These are phyloP conservation scores for Ramularia collo-cygni DNA, from an alignment of 2,329 filamentous ascomycete species.

Conservation along the genomic window DNA sequence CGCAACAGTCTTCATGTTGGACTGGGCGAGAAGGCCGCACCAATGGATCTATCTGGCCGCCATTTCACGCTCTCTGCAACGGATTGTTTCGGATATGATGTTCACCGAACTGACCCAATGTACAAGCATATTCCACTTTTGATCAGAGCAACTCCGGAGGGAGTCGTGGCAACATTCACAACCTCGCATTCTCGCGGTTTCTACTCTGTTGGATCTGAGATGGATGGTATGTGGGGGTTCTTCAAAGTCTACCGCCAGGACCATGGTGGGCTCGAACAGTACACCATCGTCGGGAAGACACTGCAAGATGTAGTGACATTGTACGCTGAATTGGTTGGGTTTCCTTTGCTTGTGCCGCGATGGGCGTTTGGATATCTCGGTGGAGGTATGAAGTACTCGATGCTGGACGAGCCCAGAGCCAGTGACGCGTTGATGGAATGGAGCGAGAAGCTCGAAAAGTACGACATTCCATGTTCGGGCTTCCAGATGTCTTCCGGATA, in stretches of 20 bases:
- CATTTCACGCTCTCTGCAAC: conserved; percentile 61
- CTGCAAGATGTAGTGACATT: conserved; percentile 58
- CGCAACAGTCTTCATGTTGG: conserved; percentile 60
- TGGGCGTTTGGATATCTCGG: conserved; percentile 69
- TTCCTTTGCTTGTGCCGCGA: conserved; percentile 59
- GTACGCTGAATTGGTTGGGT: conserved; percentile 63
- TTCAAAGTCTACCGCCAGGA: conserved; percentile 70
- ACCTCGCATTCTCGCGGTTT: conserved; percentile 57
- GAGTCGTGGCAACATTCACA: conserved; percentile 62
- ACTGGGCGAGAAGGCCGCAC: conserved; percentile 64
- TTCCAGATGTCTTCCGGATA: conserved; percentile 70
- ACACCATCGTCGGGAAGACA: conserved; percentile 59
- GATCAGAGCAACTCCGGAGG: conserved; percentile 58
- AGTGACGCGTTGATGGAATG: conserved; percentile 54
- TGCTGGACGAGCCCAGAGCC: conserved; percentile 50
- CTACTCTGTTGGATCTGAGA: conserved; percentile 63
- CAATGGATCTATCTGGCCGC: conserved; percentile 63
- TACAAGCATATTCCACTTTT: conserved; percentile 71
- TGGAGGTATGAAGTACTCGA: conserved; percentile 58
- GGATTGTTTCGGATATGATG: conserved; percentile 68
- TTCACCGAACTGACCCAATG: conserved; percentile 62
- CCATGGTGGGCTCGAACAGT: conserved; percentile 65
- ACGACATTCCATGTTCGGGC: conserved; percentile 63
- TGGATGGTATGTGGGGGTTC: conserved; percentile 68
- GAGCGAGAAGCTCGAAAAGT: conserved; percentile 52